These are phyloP conservation scores for Platanthera zijinensis DNA, from an alignment of 106 monocot species.

Conservation along the genomic window DNA sequence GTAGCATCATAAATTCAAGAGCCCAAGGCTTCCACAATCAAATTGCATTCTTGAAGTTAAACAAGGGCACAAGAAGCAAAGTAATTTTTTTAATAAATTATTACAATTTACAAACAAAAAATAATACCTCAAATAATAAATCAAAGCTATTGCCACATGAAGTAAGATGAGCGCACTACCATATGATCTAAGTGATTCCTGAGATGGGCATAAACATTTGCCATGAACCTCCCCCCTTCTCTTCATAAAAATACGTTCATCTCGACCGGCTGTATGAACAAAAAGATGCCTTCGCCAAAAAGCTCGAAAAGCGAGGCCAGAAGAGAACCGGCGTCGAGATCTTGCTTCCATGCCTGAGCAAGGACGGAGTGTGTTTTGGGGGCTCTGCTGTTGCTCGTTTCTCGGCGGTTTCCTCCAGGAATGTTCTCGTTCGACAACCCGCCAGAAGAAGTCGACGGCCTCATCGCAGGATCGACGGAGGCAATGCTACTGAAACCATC, in stretches of 20 bases:
- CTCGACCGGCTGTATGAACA: conserved; percentile 67
- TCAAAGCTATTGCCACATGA: too few species aligned
- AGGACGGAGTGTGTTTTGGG: conserved; percentile 30
- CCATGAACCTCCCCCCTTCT: not conserved
- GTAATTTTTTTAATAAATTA: too few species aligned
- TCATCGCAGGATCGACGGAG: conserved; percentile 17
- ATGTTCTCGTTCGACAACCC: conserved; percentile 18
- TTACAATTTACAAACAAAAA: too few species aligned
- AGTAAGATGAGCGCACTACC: too few species aligned
- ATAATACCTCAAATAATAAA: too few species aligned
- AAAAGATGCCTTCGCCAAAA: conserved; percentile 80
- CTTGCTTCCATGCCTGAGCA: conserved; percentile 88
- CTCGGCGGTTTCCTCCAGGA: conserved; percentile 20
- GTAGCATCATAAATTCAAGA: too few species aligned
- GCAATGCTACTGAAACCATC: conserved; percentile 28
- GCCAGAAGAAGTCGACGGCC: conserved; percentile 30
- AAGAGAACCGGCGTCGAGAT: conserved; percentile 62
- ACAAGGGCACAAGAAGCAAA: too few species aligned
- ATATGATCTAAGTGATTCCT: too few species aligned
- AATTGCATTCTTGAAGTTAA: too few species aligned
- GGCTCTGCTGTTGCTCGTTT: conserved; percentile 8
- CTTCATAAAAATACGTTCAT: conserved; percentile 21
- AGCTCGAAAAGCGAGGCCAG: conserved; percentile 65
- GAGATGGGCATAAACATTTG: too few species aligned
- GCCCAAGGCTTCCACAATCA: too few species aligned